These are phyloP conservation scores for Boletus pseudopeckii DNA, from an alignment of 768 basidiomycete species.

Conservation along the genomic window DNA sequence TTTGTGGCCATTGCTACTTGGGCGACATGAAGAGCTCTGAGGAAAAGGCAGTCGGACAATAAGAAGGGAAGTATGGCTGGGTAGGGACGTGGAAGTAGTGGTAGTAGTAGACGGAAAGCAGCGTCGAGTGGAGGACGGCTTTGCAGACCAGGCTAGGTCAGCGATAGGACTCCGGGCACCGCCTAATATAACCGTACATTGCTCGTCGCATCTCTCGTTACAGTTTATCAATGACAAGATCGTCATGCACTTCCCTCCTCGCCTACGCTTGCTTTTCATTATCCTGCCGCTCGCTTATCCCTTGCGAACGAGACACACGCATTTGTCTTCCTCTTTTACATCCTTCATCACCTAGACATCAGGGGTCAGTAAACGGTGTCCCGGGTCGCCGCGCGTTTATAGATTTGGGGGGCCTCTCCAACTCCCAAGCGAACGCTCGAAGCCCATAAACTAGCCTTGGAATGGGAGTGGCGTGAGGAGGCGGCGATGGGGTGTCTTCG, in stretches of 20 bases:
- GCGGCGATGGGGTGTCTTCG: conserved; percentile 32
- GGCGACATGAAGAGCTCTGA: conserved; percentile 26
- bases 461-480: conserved; percentile 23
- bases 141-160: conserved; percentile 11
- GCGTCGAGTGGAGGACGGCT: conserved; percentile 13
- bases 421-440: conserved; percentile 23
- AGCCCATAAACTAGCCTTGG: conserved; percentile 1
- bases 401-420: conserved; percentile 22
- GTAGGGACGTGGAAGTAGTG: conserved; percentile 24
- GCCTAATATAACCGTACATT: conserved; percentile 20
- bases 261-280: conserved; percentile 11
- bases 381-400: conserved; percentile 22
- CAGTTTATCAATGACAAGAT: conserved; percentile 6
- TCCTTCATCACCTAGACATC: conserved; percentile 44
- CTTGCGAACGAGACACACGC: conserved; percentile 37
- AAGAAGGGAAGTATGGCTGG: conserved; percentile 21
- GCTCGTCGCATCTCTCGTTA: conserved; percentile 12
- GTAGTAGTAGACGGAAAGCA: conserved; percentile 25
- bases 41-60: conserved; percentile 6
- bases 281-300: conserved; percentile 15
- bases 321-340: conserved; percentile 50
- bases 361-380: conserved; percentile 26
- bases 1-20: conserved; percentile 24
- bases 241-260: conserved; percentile 6
- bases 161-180: conserved; percentile 29